Evolutionary conservation across 2,329 filamentous ascomycete species (phyloP).

Genomic region (Nemania diffusa): DNA sequence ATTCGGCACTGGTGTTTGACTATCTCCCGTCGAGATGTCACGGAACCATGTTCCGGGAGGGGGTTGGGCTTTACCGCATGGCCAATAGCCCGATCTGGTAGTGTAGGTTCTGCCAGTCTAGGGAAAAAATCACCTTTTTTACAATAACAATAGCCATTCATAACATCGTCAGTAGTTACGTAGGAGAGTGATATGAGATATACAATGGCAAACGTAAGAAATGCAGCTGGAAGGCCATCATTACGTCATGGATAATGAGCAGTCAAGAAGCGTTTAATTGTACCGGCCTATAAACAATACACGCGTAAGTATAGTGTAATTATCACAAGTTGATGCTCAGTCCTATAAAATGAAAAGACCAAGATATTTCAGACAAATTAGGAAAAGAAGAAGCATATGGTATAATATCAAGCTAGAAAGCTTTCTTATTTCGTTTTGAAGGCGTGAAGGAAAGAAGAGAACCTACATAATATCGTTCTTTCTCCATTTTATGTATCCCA

Average conservation of each 20-base stretch:
- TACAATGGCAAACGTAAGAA: neutral
- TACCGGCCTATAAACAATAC: neutral
- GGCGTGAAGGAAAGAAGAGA: neutral
- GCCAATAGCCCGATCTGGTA: neutral
- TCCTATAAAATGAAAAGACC: too few species aligned
- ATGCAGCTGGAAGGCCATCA: neutral
- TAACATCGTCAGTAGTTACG: neutral
- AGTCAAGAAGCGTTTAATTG: neutral
- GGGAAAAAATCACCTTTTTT: neutral
- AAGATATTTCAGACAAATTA: too few species aligned
- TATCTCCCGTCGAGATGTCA: neutral
- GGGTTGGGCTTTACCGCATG: neutral
- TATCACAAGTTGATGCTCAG: too few species aligned
- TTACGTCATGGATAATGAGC: neutral
- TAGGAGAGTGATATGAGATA: neutral
- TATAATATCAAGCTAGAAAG: neutral
- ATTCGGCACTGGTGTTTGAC: neutral
- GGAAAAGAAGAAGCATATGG: too few species aligned
- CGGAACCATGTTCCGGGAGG: neutral
- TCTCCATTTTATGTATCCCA: constrained; percentile 49
- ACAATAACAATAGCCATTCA: neutral
- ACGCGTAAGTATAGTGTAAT: neutral
- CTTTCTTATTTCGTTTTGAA: neutral
- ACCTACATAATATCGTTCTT: neutral
- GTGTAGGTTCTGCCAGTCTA: neutral